phyloP scores from a whole-genome alignment of 495 filamentous ascomycete species.

The Platismatia glauca region DNA sequence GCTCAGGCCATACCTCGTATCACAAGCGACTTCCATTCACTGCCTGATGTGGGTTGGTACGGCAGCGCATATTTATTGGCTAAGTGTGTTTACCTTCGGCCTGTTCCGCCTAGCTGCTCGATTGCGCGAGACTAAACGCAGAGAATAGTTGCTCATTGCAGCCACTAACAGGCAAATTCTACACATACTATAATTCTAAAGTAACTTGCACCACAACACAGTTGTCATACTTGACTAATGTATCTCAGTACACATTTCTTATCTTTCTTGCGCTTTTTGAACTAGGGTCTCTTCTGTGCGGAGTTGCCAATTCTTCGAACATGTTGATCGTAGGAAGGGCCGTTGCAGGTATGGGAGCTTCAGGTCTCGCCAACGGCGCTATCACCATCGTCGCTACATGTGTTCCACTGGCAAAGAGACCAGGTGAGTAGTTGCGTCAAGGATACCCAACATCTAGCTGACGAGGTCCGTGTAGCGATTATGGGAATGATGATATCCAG shows the following conservation, averaged over 20 bases:
- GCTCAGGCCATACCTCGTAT: constrained; percentile 36
- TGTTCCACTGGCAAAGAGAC: constrained; percentile 38
- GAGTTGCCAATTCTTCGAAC: constrained; percentile 34
- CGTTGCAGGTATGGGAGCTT: constrained; percentile 35
- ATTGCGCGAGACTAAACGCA: background rate
- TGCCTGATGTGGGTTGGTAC: constrained; percentile 41
- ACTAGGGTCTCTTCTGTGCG: constrained; percentile 38
- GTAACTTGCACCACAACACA: constrained; percentile 17
- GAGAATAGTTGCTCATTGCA: constrained; percentile 35
- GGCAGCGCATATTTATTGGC: constrained; percentile 38
- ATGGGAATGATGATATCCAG: constrained; percentile 30
- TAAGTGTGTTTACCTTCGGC: constrained; percentile 22
- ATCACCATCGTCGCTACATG: constrained; percentile 42
- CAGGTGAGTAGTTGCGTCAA: constrained; percentile 21
- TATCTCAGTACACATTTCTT: constrained; percentile 30
- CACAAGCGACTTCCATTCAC: constrained; percentile 36
- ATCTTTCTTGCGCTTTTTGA: constrained; percentile 35
- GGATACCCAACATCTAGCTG: background rate
- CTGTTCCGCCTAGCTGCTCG: too few species aligned
- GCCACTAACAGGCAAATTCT: constrained; percentile 41
- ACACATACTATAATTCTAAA: constrained; percentile 38
- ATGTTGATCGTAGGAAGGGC: constrained; percentile 41
- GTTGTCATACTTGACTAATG: background rate
- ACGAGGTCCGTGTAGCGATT: constrained; percentile 18
- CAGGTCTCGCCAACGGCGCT: constrained; percentile 43